Evolutionary conservation across 1,139 yeast species (phyloP).

Genomic region (Yueomyces sp.): DNA sequence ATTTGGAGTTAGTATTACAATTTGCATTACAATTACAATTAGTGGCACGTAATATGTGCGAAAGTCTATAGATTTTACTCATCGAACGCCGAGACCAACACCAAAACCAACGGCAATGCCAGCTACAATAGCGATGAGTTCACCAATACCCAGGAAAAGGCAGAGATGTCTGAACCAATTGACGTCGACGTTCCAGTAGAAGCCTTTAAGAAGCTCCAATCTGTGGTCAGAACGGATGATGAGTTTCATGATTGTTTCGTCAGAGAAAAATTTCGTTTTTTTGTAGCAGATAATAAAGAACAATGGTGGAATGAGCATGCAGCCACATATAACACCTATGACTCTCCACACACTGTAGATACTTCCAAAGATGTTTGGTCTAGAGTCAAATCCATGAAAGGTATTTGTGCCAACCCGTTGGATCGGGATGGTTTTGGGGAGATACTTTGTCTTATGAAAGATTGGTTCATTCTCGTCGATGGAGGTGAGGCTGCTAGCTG

Average conservation of each 20-base stretch:
- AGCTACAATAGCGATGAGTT: slow-evolving; percentile 15
- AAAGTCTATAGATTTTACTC: neutral
- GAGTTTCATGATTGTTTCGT: slow-evolving; percentile 12
- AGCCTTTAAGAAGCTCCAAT: slow-evolving; percentile 12
- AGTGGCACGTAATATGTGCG: too few relatives aligned
- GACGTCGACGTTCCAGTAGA: slow-evolving; percentile 17
- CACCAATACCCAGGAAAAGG: slow-evolving; percentile 12
- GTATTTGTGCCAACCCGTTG: slow-evolving; percentile 13
- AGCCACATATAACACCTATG: slow-evolving; percentile 6
- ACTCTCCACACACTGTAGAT: slow-evolving; percentile 14
- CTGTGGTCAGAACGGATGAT: slow-evolving; percentile 12
- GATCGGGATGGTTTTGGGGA: slow-evolving; percentile 7
- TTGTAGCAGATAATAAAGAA: slow-evolving; percentile 16
- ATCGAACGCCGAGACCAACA: slow-evolving; percentile 16
- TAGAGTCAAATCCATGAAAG: slow-evolving; percentile 6
- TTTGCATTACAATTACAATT: too few relatives aligned
- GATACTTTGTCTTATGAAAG: neutral
- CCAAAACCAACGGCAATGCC: slow-evolving; percentile 26
- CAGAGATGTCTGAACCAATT: slow-evolving; percentile 17
- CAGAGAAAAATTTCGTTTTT: slow-evolving; percentile 9
- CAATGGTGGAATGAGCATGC: slow-evolving; percentile 17
- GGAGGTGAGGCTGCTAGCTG: neutral
- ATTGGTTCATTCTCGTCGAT: neutral
- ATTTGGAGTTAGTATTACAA: too few relatives aligned
- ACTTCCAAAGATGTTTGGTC: slow-evolving; percentile 4